phyloP scores from a whole-genome alignment of 192 early-diverging fungal genomes.

The Backusella luteola region DNA sequence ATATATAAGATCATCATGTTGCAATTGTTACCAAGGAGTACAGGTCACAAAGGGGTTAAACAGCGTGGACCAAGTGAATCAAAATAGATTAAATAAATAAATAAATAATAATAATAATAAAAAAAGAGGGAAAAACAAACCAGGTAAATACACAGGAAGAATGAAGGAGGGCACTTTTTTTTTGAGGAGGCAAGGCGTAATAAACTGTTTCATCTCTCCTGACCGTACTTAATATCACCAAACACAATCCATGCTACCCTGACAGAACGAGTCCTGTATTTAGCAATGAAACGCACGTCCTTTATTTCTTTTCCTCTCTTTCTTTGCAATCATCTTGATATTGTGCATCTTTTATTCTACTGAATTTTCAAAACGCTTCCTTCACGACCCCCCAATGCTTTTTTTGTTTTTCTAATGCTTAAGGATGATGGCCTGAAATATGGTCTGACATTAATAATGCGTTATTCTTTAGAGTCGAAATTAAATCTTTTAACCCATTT shows the following conservation, averaged over 20 bases:
- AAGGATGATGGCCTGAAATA: neutral
- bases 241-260: neutral
- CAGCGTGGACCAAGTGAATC: neutral
- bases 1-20: slow-evolving; percentile 5
- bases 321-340: neutral
- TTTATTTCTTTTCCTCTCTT: neutral
- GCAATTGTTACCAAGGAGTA: neutral
- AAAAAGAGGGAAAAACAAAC: slow-evolving; percentile 8
- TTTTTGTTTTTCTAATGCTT: neutral
- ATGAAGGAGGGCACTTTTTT: neutral
- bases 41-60: neutral
- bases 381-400: neutral
- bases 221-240: neutral
- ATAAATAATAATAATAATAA: neutral
- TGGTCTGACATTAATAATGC: neutral
- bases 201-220: slow-evolving; percentile 9
- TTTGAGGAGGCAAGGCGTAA: neutral
- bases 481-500: neutral
- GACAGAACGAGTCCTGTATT: neutral
- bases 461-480: neutral
- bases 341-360: neutral
- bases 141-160: neutral
- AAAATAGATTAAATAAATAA: slow-evolving; percentile 3
- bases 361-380: neutral
- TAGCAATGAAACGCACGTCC: slow-evolving; percentile 9